Conservation (phyloP, 768 basidiomycete species). For the Mycena venus region DNA sequence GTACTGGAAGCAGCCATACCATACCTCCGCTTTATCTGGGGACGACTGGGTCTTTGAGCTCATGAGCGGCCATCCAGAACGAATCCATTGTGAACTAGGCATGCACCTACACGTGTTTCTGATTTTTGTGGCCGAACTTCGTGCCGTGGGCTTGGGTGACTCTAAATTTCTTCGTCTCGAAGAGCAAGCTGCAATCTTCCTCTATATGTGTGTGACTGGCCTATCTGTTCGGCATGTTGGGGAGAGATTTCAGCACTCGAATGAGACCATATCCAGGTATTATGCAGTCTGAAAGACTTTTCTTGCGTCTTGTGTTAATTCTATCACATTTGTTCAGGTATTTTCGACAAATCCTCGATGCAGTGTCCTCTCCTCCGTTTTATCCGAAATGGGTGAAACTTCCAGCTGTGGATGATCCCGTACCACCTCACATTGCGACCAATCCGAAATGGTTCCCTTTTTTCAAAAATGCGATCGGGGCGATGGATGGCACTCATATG, state of each 20-base stretch:
- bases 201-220: conserved; percentile 41
- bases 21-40: conserved; percentile 38
- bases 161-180: conserved; percentile 22
- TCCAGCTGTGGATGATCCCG: conserved; percentile 21
- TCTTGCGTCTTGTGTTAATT: not conserved
- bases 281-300: too few species aligned
- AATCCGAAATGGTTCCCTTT: conserved; percentile 49
- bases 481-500: conserved; percentile 53
- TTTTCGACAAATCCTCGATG: not conserved
- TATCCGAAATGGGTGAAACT: conserved; percentile 41
- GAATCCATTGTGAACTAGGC: conserved; percentile 36
- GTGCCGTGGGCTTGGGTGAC: not conserved
- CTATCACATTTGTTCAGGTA: not conserved
- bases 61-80: conserved; percentile 35
- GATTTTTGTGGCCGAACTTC: conserved; percentile 24
- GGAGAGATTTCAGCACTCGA: conserved; percentile 29
- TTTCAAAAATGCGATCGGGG: conserved; percentile 45
- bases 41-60: conserved; percentile 36
- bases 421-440: conserved; percentile 38
- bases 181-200: conserved; percentile 44
- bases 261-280: conserved; percentile 35
- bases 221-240: conserved; percentile 33
- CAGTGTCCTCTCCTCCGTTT: conserved; percentile 31
- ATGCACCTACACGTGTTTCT: conserved; percentile 35
- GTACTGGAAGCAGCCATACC: conserved; percentile 31